A percentile compares a stretch with the other conserved stretches of the same genome.
These are phyloP conservation scores for Orbilia ellipsospora DNA, from an alignment of 2,329 filamentous ascomycete species.

Conservation along the genomic window DNA sequence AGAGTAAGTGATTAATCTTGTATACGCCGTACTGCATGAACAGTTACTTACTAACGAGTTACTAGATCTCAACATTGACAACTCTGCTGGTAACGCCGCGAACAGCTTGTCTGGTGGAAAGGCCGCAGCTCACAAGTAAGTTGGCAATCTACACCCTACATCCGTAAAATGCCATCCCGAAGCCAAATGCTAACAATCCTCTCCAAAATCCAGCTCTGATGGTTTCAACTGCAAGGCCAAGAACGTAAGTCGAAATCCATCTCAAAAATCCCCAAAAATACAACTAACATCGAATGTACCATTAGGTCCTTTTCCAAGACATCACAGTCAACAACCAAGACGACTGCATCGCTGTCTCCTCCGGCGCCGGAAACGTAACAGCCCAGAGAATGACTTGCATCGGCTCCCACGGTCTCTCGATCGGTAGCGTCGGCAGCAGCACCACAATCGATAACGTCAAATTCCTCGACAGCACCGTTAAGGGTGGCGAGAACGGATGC, in stretches of 20 bases:
- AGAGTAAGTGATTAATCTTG: not conserved
- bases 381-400: slow-evolving; percentile 64
- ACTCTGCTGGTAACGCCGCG: slow-evolving; percentile 9
- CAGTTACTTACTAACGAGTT: not conserved
- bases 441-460: slow-evolving; percentile 62
- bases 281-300: not conserved
- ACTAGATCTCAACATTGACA: not conserved
- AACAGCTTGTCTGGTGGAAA: slow-evolving; percentile 8
- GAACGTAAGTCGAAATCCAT: not conserved
- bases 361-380: slow-evolving; percentile 62
- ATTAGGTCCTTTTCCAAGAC: slow-evolving; percentile 60
- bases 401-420: slow-evolving; percentile 65
- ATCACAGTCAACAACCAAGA: slow-evolving; percentile 63
- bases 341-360: slow-evolving; percentile 65
- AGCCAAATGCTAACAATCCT: not conserved
- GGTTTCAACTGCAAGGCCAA: slow-evolving; percentile 10
- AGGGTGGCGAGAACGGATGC: slow-evolving; percentile 63
- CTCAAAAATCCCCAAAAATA: not conserved
- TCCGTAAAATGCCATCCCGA: not conserved
- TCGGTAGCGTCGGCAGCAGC: slow-evolving; percentile 64
- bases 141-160: not conserved
- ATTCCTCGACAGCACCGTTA: slow-evolving; percentile 63
- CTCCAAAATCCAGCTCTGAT: not conserved
- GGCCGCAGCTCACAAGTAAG: slow-evolving; percentile 10
- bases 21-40: not conserved